phyloP scores from a whole-genome alignment of 2,329 filamentous ascomycete genomes.

The Aspergillus neotritici region DNA sequence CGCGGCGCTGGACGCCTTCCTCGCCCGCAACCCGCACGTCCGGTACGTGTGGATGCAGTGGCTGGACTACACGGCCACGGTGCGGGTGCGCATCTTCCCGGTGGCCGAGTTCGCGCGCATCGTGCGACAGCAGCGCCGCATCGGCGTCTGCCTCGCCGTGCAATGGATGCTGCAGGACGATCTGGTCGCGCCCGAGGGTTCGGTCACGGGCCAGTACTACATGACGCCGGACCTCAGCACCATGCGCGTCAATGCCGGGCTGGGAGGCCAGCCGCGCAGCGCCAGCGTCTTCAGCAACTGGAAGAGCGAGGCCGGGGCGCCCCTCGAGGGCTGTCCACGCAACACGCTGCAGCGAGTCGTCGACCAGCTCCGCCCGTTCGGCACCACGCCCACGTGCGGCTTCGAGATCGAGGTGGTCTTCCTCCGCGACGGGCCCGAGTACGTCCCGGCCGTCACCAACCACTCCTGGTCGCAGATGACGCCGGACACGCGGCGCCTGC shows the following conservation, averaged over 20 bases:
- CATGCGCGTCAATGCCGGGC: conserved; percentile 53
- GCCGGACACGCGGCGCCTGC: conserved; percentile 52
- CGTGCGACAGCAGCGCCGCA: conserved; percentile 42
- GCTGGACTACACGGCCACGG: conserved; percentile 68
- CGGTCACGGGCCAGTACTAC: conserved; percentile 59
- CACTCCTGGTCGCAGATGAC: conserved; percentile 68
- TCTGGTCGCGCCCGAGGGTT: conserved; percentile 45
- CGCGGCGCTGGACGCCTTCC: conserved; percentile 42
- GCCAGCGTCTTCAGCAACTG: conserved; percentile 65
- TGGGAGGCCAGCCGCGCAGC: conserved; percentile 45
- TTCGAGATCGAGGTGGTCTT: conserved; percentile 81
- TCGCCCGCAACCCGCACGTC: conserved; percentile 46
- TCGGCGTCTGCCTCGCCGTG: conserved; percentile 60
- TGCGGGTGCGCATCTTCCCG: conserved; percentile 63
- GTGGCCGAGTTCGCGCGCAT: conserved; percentile 51
- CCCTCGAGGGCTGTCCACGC: conserved; percentile 59
- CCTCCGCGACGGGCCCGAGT: conserved; percentile 38
- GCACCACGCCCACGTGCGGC: conserved; percentile 60
- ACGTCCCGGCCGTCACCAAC: conserved; percentile 51
- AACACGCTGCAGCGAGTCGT: conserved; percentile 54
- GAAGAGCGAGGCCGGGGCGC: conserved; percentile 49
- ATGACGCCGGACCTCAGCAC: conserved; percentile 62
- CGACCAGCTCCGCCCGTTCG: conserved; percentile 47
- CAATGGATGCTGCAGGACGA: conserved; percentile 67
- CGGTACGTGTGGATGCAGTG: conserved; percentile 71